A percentile compares a stretch with the other conserved stretches of the same genome.
Conservation (phyloP, 148 eudicot genomes). For the Vaccinium corymbosum region DNA sequence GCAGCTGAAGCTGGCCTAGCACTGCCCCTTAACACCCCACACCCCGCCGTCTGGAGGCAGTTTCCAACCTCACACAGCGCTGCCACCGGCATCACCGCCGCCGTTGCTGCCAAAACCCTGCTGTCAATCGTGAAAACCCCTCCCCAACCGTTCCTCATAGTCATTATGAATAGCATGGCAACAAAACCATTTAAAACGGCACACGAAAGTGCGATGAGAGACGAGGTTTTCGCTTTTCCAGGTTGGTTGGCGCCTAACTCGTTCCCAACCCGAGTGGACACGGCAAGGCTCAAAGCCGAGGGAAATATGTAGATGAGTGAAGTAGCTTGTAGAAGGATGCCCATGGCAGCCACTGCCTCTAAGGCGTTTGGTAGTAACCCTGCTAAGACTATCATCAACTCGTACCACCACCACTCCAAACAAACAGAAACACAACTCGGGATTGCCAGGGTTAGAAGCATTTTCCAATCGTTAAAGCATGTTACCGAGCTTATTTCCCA, state of each 20-base stretch:
- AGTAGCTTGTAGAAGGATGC: slow-evolving; percentile 63
- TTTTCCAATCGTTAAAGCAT: slow-evolving; percentile 43
- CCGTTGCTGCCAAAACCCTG: slow-evolving; percentile 32
- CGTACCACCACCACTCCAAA: slow-evolving; percentile 92
- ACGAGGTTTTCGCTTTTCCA: slow-evolving; percentile 28
- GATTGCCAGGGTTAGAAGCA: slow-evolving; percentile 34
- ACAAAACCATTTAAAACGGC: slow-evolving; percentile 36
- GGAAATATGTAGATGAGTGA: slow-evolving; percentile 63
- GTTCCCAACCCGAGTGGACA: slow-evolving; percentile 62
- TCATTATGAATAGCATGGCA: slow-evolving; percentile 39
- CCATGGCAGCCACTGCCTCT: slow-evolving; percentile 62
- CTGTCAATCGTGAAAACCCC: slow-evolving; percentile 36
- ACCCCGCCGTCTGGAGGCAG: slow-evolving; percentile 66
- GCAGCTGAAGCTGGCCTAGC: slow-evolving; percentile 56
- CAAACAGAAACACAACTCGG: slow-evolving; percentile 69
- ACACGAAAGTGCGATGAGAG: slow-evolving; percentile 32
- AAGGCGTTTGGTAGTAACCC: slow-evolving; percentile 29
- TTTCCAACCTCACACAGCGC: slow-evolving; percentile 75
- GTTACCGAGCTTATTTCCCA: slow-evolving; percentile 40
- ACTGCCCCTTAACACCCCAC: slow-evolving; percentile 61
- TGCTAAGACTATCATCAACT: slow-evolving; percentile 61
- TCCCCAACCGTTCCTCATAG: slow-evolving; percentile 47
- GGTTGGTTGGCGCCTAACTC: slow-evolving; percentile 62
- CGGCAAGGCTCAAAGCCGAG: slow-evolving; percentile 43
- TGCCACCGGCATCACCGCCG: slow-evolving; percentile 52